A percentile compares a stretch with the other conserved stretches of the same genome.
phyloP scores from a whole-genome alignment of 2,329 filamentous ascomycete species.

The Claviceps capensis region DNA sequence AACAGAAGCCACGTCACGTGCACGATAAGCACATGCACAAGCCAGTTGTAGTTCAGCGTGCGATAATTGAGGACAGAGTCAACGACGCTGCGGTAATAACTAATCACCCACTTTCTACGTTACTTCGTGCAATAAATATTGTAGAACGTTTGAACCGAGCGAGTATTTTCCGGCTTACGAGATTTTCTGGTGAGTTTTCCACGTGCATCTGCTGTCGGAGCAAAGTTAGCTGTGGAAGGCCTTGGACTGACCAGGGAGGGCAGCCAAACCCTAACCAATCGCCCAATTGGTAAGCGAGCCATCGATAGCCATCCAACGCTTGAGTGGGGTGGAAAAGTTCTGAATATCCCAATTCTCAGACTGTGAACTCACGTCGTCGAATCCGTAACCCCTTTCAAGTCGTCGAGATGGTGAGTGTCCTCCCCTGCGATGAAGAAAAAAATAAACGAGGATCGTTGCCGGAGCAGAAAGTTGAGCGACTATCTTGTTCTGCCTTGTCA shows the following conservation, averaged over 20 bases:
- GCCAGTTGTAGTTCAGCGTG: background rate
- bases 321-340: conserved; percentile 31
- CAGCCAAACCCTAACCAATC: conserved; percentile 27
- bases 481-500: background rate
- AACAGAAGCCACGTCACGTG: background rate
- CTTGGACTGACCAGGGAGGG: conserved; percentile 16
- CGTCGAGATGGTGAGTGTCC: conserved; percentile 43
- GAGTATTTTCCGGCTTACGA: too few species aligned
- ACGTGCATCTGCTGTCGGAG: background rate
- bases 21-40: background rate
- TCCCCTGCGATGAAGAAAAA: conserved; percentile 6
- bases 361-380: conserved; percentile 37
- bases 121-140: background rate
- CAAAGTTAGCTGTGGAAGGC: background rate
- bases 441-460: background rate
- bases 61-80: background rate
- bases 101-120: background rate
- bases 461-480: background rate
- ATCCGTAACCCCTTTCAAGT: conserved; percentile 38
- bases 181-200: background rate
- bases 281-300: conserved; percentile 29
- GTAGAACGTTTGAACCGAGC: too few species aligned
- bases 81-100: background rate
- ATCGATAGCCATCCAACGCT: conserved; percentile 21
- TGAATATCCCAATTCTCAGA: conserved; percentile 32